phyloP scores from a whole-genome alignment of 1,139 yeast species.

The Magnusiomyces suaveolens region DNA sequence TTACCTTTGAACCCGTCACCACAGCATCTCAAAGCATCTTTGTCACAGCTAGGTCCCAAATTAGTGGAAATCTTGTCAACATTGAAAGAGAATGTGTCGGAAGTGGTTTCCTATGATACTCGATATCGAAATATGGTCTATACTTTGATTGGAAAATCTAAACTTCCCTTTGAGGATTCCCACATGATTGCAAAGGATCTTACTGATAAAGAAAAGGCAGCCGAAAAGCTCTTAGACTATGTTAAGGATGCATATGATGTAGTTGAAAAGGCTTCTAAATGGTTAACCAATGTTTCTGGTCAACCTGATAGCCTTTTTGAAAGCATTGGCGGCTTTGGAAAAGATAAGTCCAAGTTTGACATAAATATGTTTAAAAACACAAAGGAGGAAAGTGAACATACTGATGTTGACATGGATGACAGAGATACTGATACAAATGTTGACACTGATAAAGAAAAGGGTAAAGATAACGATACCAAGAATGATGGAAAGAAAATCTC shows the following conservation, averaged over 20 bases:
- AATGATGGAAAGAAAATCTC: not conserved
- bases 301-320: not conserved
- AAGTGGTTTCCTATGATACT: not conserved
- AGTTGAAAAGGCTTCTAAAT: not conserved
- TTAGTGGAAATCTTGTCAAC: not conserved
- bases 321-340: not conserved
- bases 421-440: not conserved
- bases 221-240: not conserved
- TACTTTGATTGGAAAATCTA: not conserved
- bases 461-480: not conserved
- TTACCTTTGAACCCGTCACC: not conserved
- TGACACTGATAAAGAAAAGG: not conserved
- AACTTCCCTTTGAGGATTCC: slow-evolving; percentile 3
- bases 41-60: not conserved
- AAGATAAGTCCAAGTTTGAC: not conserved
- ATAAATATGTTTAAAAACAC: not conserved
- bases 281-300: not conserved
- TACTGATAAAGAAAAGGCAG: not conserved
- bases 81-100: not conserved
- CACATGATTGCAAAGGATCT: slow-evolving; percentile 6
- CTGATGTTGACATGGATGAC: not conserved
- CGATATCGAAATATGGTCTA: slow-evolving; percentile 3
- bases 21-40: not conserved
- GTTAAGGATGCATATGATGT: not conserved
- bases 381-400: not conserved